Evolutionary conservation across 768 basidiomycete genomes (phyloP), one percentile per base, ranked within the genome.

Genomic region (Nidularia sp.): DNA sequence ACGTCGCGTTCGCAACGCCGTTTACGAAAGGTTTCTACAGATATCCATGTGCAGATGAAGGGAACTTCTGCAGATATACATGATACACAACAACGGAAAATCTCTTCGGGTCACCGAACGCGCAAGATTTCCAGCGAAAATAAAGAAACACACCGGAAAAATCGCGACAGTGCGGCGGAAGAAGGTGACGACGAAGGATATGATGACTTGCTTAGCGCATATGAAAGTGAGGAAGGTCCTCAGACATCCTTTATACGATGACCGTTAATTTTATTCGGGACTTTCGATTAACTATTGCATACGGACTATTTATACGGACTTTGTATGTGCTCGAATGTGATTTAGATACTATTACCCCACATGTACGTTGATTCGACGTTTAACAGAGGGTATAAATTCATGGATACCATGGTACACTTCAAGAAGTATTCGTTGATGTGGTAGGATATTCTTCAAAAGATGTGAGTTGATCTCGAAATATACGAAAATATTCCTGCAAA

Each of bases 121-220:
- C 70, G 80, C 39, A 88, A 85, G 63, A 55, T 70, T 3, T 81
- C 81, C 12, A 68, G 64, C 6, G 77, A 76, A 29, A 76, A 65
- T 47, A 72, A 64, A 60, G 68, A 72, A 25, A 62, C 25, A 29
- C 25, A 29, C 25, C 25, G 66, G 57, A 70, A 66, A 49, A 61
- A 66, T 44, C 72, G 80, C 36, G 83, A 85, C 34, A 89, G 85
- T 61, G 80, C 76, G 18, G 88, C 85, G 0, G 85, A 86, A 49
- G 87, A 90, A 53, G 88, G 89, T 3, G 88, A 90, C 53, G 89
- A 90, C 57, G 81, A 82, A 62, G 79, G 86, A 3, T 90, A 89
- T 50, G 87, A 85, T 57, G 89, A 90, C 9, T 62, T 91, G 50
- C 66, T 91, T 53, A 89, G 85, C 62, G 88, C 88, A 15, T 91